Evolutionary conservation across 345 rosid species (phyloP).

Genomic region (Eucalyptus pauciflora): DNA sequence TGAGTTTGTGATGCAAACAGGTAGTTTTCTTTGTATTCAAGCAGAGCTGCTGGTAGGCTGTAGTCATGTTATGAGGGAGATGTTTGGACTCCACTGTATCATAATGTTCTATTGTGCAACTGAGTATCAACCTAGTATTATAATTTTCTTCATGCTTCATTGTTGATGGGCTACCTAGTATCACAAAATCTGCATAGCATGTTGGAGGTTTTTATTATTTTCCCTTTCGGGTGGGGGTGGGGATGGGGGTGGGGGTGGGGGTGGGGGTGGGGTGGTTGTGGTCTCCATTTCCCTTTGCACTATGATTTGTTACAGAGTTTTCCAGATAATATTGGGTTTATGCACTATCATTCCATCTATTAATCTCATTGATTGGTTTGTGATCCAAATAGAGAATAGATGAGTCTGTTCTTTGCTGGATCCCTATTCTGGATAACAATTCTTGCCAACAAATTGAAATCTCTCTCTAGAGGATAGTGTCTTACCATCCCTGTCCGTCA

Average conservation of each 20-base stretch:
- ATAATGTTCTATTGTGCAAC: neutral
- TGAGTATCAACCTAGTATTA: neutral
- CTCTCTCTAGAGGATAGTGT: neutral
- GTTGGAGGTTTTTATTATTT: neutral
- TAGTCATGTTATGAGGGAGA: neutral
- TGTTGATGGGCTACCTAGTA: neutral
- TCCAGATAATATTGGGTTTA: neutral
- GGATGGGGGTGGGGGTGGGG: neutral
- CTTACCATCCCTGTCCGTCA: neutral
- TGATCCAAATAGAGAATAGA: neutral
- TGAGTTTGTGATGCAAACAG: neutral
- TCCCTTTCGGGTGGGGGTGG: neutral
- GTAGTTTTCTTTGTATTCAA: neutral
- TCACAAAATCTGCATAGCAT: neutral
- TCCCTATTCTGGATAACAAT: neutral
- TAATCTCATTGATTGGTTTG: neutral
- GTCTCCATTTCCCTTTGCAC: neutral
- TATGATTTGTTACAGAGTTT: neutral
- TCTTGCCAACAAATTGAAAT: neutral
- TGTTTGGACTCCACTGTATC: neutral
- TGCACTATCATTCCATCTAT: neutral
- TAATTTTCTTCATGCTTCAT: neutral
- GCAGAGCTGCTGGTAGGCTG: neutral
- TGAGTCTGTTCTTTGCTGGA: neutral
- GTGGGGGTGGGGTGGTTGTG: neutral